Evolutionary conservation across 1,284 basidiomycete genomes (phyloP), one percentile per base, ranked within the genome.

Genomic region (Sporisorium exsertum): DNA sequence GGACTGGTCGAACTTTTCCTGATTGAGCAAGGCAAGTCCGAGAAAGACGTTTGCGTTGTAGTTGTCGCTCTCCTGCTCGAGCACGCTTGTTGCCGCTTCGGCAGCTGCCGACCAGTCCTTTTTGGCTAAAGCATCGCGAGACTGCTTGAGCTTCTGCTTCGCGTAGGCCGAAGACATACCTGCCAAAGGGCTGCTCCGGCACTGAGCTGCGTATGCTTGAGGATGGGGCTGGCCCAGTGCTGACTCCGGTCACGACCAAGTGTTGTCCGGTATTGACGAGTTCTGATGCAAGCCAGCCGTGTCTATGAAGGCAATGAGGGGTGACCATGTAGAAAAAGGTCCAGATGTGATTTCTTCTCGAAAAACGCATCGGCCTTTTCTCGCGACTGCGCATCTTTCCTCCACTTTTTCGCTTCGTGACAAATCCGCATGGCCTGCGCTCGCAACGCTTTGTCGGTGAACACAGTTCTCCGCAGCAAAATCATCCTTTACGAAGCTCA

Each of bases 11-110:
- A 72, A 72, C 27, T 77, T 60, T 45, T 74, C 61, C 15, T 72
- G 76, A 40, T 81, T 73, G 35, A 85, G 59, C 12, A 80, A 66
- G 3, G 83, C 78, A 2, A 85, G 71, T 2, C 75, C 84, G 22
- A 66, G 70, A 26, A 82, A 78, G 57, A 84, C 84, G 53, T 79
- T 76, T 81, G 81, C 84, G 55, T 83, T 82, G 62, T 85, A 85
- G 68, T 85, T 82, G 51, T 79, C 59, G n/a, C 65, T 56, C 32
- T 84, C 79, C 15, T 74, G 71, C 49, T 84, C 75, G 20, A 85
- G 66, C 13, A 85, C 66, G 58, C 60, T 60, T 7, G 32, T 27
- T 9, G 79, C 79, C 24, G 72, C 70, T 47, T 78, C 65, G 13
- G 60, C 54, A 4, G 80, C 80, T 27, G 63, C 54, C 5, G 50